Percentiles rank a stretch among this genome's conserved stretches.
Conservation (phyloP, 148 eudicot genomes). For the Rhododendron mucronatum region DNA sequence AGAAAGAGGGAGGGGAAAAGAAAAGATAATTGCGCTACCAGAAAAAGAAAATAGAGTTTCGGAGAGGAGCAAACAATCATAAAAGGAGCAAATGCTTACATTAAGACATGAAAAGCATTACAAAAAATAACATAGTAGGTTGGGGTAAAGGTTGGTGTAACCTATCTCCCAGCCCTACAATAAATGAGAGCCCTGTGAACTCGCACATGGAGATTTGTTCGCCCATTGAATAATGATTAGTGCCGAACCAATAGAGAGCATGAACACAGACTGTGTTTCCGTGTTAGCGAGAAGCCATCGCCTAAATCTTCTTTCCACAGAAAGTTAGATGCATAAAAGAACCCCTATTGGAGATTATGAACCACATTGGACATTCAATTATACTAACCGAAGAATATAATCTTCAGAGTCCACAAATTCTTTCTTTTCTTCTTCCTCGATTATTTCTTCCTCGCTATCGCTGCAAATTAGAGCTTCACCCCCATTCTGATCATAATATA, state of each 20-base stretch:
- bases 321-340: neutral
- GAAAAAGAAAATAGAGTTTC: neutral
- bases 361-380: slow-evolving; percentile 12
- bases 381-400: slow-evolving; percentile 73
- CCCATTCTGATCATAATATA: slow-evolving; percentile 90
- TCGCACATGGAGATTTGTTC: neutral
- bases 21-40: neutral
- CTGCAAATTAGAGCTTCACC: slow-evolving; percentile 96
- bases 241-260: neutral
- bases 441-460: slow-evolving; percentile 93
- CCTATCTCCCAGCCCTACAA: neutral
- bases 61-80: neutral
- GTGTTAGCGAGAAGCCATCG: neutral
- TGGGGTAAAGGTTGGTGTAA: neutral
- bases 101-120: neutral
- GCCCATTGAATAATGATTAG: neutral
- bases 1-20: neutral
- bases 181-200: neutral
- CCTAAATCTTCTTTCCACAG: neutral
- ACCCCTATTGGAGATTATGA: neutral
- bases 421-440: slow-evolving; percentile 83
- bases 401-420: slow-evolving; percentile 79
- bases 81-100: neutral
- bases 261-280: neutral
- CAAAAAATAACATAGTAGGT: neutral